These are phyloP conservation scores for Lactifluus piperatus DNA, from an alignment of 768 basidiomycete species.

Conservation along the genomic window DNA sequence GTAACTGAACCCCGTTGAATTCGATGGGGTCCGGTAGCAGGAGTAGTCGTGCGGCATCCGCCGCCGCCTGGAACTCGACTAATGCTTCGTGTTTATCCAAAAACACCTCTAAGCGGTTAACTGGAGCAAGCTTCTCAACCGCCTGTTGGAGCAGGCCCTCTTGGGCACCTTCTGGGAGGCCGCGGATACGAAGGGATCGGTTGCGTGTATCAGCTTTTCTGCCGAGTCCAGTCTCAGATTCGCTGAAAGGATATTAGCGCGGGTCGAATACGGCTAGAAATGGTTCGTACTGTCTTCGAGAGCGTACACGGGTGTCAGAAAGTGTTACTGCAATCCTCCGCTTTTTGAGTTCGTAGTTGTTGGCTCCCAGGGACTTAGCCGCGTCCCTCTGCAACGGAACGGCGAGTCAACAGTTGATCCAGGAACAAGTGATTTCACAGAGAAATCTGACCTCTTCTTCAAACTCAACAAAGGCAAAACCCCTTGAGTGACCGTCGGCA, in stretches of 20 bases:
- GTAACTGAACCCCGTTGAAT: constrained; percentile 53
- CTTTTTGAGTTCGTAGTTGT: constrained; percentile 83
- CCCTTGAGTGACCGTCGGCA: constrained; percentile 60
- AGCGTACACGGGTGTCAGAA: constrained; percentile 52
- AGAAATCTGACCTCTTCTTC: constrained; percentile 55
- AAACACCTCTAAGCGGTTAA: constrained; percentile 73
- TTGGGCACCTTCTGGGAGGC: constrained; percentile 68
- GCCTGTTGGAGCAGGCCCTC: constrained; percentile 89
- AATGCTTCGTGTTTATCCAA: constrained; percentile 49
- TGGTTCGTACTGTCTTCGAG: constrained; percentile 24
- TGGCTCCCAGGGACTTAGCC: constrained; percentile 60
- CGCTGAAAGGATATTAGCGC: constrained; percentile 4
- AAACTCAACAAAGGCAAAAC: constrained; percentile 92
- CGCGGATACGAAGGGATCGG: constrained; percentile 68
- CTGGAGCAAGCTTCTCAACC: constrained; percentile 65
- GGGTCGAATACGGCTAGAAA: background rate
- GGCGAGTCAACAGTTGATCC: background rate
- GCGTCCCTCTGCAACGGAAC: constrained; percentile 49
- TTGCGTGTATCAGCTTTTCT: constrained; percentile 47
- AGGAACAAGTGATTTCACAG: background rate
- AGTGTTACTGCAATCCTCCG: constrained; percentile 86
- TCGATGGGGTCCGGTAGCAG: constrained; percentile 62
- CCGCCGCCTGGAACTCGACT: constrained; percentile 55
- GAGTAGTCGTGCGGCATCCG: constrained; percentile 75
- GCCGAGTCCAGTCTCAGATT: constrained; percentile 49